A percentile compares a stretch with the other conserved stretches of the same genome.
phyloP scores from a whole-genome alignment of 495 filamentous ascomycete genomes.

The Oleoguttula mirabilis region DNA sequence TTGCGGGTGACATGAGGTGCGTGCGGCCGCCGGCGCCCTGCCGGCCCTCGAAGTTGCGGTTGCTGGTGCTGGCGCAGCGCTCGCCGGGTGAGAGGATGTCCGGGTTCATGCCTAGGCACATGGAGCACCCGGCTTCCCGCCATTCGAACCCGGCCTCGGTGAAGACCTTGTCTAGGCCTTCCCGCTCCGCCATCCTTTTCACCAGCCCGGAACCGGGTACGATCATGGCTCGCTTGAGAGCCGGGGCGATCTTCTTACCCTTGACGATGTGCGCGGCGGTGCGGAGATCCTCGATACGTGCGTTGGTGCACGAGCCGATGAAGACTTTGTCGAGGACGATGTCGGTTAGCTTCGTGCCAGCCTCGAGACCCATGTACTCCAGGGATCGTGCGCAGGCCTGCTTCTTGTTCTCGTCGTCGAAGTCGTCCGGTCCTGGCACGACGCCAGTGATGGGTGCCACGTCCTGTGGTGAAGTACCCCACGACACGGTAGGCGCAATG shows the following conservation, averaged over 20 bases:
- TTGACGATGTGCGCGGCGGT: constrained; percentile 74
- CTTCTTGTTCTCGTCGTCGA: constrained; percentile 65
- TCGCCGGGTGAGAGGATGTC: constrained; percentile 92
- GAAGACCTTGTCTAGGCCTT: constrained; percentile 90
- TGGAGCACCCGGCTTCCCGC: constrained; percentile 94
- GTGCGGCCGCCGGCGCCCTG: constrained; percentile 90
- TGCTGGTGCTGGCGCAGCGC: constrained; percentile 87
- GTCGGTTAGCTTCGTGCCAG: constrained; percentile 83
- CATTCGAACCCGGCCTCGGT: constrained; percentile 88
- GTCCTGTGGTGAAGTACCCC: constrained; percentile 95
- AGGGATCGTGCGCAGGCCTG: constrained; percentile 65
- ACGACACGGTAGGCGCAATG: constrained; percentile 85
- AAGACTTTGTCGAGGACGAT: constrained; percentile 89
- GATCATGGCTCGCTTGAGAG: constrained; percentile 88
- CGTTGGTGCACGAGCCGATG: constrained; percentile 96
- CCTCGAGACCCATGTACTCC: constrained; percentile 86
- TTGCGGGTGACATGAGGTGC: constrained; percentile 92
- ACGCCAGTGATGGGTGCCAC: constrained; percentile 83
- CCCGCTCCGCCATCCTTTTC: constrained; percentile 82
- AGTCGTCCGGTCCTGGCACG: constrained; percentile 81
- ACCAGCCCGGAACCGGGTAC: constrained; percentile 92
- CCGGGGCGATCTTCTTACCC: constrained; percentile 71
- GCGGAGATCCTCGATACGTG: constrained; percentile 89
- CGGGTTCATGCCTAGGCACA: constrained; percentile 99
- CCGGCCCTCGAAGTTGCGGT: constrained; percentile 95